Evolutionary conservation across 495 filamentous ascomycete species (phyloP).

Genomic region (Lophiostoma macrostomum): DNA sequence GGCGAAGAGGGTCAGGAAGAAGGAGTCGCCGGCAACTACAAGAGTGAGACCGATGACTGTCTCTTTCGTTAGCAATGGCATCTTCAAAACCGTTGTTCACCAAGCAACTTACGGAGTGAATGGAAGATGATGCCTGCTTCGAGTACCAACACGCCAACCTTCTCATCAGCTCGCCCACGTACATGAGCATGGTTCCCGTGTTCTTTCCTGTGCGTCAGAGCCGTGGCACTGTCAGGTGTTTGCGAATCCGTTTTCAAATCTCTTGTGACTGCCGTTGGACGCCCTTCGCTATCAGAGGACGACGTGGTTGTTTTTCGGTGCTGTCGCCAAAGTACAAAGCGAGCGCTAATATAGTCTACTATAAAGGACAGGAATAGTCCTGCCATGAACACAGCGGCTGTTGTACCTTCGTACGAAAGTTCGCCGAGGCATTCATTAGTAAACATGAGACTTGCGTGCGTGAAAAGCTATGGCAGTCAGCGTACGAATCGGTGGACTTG

Average conservation of each 20-base stretch:
- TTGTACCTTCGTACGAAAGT: constrained; percentile 58
- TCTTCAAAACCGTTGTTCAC: too few relatives aligned
- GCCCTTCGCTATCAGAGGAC: constrained; percentile 11
- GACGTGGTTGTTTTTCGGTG: constrained; percentile 2
- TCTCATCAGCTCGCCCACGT: constrained; percentile 41
- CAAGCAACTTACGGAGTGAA: constrained; percentile 51
- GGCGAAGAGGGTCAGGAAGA: constrained; percentile 55
- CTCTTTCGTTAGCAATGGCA: too few relatives aligned
- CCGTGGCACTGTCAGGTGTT: neutral
- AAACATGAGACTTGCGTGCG: constrained; percentile 63
- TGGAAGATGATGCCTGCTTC: constrained; percentile 73
- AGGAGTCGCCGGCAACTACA: constrained; percentile 54
- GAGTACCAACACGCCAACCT: constrained; percentile 60
- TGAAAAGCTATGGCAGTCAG: constrained; percentile 51
- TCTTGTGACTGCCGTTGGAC: too few relatives aligned
- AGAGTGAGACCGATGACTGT: constrained; percentile 58
- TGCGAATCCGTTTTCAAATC: too few relatives aligned
- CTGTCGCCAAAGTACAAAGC: constrained; percentile 44
- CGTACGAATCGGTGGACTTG: neutral
- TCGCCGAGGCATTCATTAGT: constrained; percentile 59
- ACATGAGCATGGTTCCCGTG: constrained; percentile 37
- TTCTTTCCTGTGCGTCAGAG: neutral
- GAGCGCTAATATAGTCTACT: constrained; percentile 56
- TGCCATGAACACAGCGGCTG: constrained; percentile 62
- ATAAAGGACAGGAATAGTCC: constrained; percentile 62